Percentiles rank a stretch among this genome's conserved stretches.
These are phyloP conservation scores for Knoxdaviesia capensis DNA, from an alignment of 2,329 filamentous ascomycete species.

Conservation along the genomic window DNA sequence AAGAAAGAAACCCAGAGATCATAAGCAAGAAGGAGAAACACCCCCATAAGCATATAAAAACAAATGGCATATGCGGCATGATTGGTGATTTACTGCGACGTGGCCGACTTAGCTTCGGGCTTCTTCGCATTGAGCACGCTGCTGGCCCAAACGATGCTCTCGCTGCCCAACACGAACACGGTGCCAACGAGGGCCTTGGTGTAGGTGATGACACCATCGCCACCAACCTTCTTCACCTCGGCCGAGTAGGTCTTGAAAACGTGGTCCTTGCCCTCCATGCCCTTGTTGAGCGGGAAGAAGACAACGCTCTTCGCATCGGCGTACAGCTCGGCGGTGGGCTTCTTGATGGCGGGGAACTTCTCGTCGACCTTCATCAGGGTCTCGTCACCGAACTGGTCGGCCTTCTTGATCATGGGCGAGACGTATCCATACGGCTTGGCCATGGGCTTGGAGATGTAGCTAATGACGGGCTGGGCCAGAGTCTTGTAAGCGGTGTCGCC, in stretches of 20 bases:
- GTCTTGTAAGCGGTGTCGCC: conserved; percentile 56
- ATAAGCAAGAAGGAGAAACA: not conserved
- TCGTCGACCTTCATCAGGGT: conserved; percentile 50
- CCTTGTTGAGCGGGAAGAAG: conserved; percentile 41
- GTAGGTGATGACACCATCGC: conserved; percentile 42
- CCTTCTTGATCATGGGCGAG: conserved; percentile 66
- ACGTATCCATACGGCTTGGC: conserved; percentile 63
- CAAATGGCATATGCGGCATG: not conserved
- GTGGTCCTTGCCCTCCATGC: conserved; percentile 39
- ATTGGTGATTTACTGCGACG: not conserved
- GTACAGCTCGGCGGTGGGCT: conserved; percentile 52
- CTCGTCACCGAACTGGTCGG: conserved; percentile 56
- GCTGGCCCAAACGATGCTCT: conserved; percentile 41
- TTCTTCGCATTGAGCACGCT: conserved; percentile 41
- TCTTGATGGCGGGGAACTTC: conserved; percentile 53
- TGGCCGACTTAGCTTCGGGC: conserved; percentile 27
- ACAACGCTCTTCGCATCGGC: conserved; percentile 40
- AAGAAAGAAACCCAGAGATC: conserved; percentile 2
- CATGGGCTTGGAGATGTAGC: conserved; percentile 49
- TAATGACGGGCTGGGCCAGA: conserved; percentile 58
- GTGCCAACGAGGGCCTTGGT: conserved; percentile 53
- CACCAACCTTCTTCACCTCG: conserved; percentile 42
- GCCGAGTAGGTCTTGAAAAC: conserved; percentile 33
- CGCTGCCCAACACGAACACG: conserved; percentile 42
- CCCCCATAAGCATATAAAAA: conserved; percentile 8